Evolutionary conservation across 176 grass and related monocot species (phyloP).

Genomic region (Musa troglodytarum): DNA sequence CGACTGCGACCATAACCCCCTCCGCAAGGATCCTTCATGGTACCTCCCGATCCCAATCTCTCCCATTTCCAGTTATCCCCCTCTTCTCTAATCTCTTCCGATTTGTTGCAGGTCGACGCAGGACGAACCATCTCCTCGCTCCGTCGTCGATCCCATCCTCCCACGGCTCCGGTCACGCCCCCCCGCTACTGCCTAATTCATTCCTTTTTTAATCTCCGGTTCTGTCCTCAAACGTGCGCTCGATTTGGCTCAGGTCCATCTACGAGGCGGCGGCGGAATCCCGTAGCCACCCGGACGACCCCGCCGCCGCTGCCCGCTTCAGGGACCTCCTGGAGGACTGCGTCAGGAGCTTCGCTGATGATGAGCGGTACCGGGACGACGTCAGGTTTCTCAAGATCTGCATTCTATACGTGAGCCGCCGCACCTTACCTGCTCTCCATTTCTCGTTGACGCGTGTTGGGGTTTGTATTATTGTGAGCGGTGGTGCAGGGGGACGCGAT

Average conservation of each 20-base stretch:
- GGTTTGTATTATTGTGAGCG: slow-evolving; percentile 4
- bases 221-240: not conserved
- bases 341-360: slow-evolving; percentile 46
- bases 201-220: not conserved
- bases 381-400: slow-evolving; percentile 75
- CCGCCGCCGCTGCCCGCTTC: slow-evolving; percentile 16
- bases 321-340: slow-evolving; percentile 51
- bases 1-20: not conserved
- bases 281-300: slow-evolving; percentile 18
- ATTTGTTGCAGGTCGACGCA: not conserved
- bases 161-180: slow-evolving; percentile 49
- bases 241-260: slow-evolving; percentile 58
- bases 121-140: slow-evolving; percentile 6
- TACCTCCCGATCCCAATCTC: not conserved
- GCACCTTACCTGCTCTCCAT: not conserved
- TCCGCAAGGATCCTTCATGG: not conserved
- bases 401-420: slow-evolving; percentile 67
- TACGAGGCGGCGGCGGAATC: slow-evolving; percentile 35
- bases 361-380: slow-evolving; percentile 57
- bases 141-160: slow-evolving; percentile 51
- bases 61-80: not conserved
- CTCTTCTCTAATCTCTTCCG: not conserved
- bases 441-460: not conserved
- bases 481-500: slow-evolving; percentile 53
- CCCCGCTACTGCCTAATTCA: not conserved